phyloP scores from a whole-genome alignment of 441 rosid genomes.

The Brassica balearica region DNA sequence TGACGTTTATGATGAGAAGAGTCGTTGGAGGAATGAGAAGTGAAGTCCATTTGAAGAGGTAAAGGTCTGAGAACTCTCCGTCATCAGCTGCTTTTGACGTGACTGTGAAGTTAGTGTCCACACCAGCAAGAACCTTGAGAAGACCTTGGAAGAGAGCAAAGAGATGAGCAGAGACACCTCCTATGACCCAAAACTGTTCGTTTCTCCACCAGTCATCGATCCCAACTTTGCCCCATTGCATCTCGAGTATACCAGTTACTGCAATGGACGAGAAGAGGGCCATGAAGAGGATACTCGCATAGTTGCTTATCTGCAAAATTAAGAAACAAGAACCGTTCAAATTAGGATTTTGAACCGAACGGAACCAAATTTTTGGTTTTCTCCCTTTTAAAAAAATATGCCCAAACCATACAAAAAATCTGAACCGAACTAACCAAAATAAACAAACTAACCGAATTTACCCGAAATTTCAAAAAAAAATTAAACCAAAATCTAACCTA shows the following conservation, averaged over 20 bases:
- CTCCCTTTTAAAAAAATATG: too few species aligned
- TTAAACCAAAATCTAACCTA: too few species aligned
- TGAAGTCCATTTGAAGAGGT: conserved; percentile 93
- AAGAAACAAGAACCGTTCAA: conserved; percentile 7
- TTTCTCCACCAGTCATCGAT: conserved; percentile 99
- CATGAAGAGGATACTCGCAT: conserved; percentile 85
- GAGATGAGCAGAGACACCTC: conserved; percentile 90
- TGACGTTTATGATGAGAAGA: conserved; percentile 72
- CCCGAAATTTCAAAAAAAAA: too few species aligned
- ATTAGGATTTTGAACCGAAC: background rate
- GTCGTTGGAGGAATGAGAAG: conserved; percentile 85
- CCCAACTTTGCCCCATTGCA: conserved; percentile 98
- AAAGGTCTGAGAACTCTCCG: conserved; percentile 88
- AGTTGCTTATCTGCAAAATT: conserved; percentile 81
- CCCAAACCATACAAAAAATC: too few species aligned
- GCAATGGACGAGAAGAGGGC: conserved; percentile 86
- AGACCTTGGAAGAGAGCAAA: conserved; percentile 97
- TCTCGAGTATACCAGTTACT: conserved; percentile 84
- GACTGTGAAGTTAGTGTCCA: conserved; percentile 89
- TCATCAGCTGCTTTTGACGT: conserved; percentile 95
- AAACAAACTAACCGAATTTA: too few species aligned
- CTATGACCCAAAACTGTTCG: conserved; percentile 99
- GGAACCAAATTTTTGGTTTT: too few species aligned
- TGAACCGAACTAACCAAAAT: too few species aligned
- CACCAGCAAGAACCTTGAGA: conserved; percentile 94